Evolutionary conservation across 2,329 filamentous ascomycete genomes (phyloP), one percentile per base, ranked within the genome.

Genomic region (Ilyonectria mors-panacis): DNA sequence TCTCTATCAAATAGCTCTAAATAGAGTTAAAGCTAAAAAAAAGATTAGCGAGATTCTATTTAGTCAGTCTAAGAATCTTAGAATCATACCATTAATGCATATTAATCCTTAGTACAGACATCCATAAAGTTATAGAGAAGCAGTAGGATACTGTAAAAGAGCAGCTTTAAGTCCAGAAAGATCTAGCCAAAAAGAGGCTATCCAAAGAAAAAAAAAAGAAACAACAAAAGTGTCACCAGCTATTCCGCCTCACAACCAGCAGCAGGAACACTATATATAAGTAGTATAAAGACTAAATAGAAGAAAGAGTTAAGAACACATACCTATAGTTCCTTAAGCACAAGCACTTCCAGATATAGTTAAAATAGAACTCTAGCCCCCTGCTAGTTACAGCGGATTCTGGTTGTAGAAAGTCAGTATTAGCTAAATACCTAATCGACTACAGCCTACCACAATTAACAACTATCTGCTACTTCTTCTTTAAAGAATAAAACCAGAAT

Each of bases 401-500:
- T 28, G 81, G 81, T 1, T 83, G 78, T 59, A 79, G 81, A 7
- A 83, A 83, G 67, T 82, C 80, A 23, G 21, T 23, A 23, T 4
- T 23, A 4, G 21, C 21, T 23, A 23, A 23, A 4, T 23, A 23
- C 21, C 45, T 48, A 6, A 48, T 48, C 12, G 12, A 48, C 45
- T 6, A 28, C 21, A 6, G 21, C 12, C 67, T 82, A 1, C 72
- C 68, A 21, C 28, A 28, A 15, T 59, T 65, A 3, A 51, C 67
- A 60, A 77, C 72, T 0, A 75, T 81, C 4, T 83, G 81, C 69
- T 85, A 84, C 73, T 84, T 83, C 65, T 85, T 85, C 58, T 84
- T 48, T 68, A 82, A 83, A 63, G 78, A 81, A 30, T 63, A 78
- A 63, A 74, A 79, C 47, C 81, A 84, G 53, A 78, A 81, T 28